Evolutionary conservation across 345 rosid species (phyloP).

Genomic region (Eucalyptus lansdowneana): DNA sequence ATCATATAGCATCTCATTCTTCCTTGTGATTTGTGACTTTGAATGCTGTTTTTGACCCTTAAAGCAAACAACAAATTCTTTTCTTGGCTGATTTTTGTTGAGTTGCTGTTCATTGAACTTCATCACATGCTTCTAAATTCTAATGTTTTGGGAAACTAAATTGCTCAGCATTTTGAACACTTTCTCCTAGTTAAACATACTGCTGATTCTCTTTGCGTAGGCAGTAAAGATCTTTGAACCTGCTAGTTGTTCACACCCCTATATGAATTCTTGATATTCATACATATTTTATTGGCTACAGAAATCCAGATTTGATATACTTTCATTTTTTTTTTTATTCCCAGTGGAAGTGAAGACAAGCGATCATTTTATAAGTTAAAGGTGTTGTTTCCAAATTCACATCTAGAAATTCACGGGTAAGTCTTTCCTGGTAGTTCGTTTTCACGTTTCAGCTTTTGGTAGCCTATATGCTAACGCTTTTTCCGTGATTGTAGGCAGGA

Average conservation of each 20-base stretch:
- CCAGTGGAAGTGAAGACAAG: slow-evolving; percentile 16
- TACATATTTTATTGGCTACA: neutral
- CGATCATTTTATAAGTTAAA: slow-evolving; percentile 27
- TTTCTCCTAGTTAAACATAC: neutral
- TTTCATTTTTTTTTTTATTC: slow-evolving; percentile 26
- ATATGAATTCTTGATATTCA: neutral
- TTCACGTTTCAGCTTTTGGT: neutral
- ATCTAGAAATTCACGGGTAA: slow-evolving; percentile 27
- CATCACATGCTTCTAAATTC: neutral
- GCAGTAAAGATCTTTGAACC: neutral
- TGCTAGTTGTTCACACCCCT: neutral
- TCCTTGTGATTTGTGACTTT: neutral
- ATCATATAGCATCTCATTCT: neutral
- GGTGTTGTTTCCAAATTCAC: slow-evolving; percentile 29
- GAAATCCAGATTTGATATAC: slow-evolving; percentile 8
- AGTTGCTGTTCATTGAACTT: neutral
- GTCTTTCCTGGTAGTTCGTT: neutral
- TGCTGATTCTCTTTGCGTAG: neutral
- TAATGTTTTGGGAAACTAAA: neutral
- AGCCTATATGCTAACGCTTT: neutral
- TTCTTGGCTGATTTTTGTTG: neutral
- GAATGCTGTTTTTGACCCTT: neutral
- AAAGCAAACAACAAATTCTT: neutral
- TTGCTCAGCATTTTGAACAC: neutral
- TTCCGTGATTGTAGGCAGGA: slow-evolving; percentile 14